Evolutionary conservation across 805 yeast genomes (phyloP).

Genomic region (Scheffersomyces stipitis): DNA sequence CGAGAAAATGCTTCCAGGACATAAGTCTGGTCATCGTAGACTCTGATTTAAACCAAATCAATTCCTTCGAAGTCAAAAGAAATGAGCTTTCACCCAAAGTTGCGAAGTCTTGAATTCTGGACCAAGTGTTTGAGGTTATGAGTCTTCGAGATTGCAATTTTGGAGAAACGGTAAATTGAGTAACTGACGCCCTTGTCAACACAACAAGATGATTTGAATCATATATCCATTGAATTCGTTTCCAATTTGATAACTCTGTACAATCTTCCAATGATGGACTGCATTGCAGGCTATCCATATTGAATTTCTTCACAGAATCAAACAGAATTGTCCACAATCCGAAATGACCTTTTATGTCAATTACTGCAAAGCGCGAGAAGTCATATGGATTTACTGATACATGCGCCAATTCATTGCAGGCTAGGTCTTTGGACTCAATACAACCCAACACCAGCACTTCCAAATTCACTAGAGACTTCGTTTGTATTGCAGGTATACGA

Average conservation of each 20-base stretch:
- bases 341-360: conserved; percentile 58
- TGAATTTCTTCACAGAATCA: background rate
- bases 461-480: conserved; percentile 1
- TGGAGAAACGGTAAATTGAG: conserved; percentile 24
- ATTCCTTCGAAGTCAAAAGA: conserved; percentile 64
- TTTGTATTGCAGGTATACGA: too few relatives aligned
- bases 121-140: conserved; percentile 54
- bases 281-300: background rate
- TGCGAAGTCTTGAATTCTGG: conserved; percentile 47
- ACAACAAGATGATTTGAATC: conserved; percentile 23
- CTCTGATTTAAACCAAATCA: conserved; percentile 50
- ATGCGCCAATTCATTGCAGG: conserved; percentile 44
- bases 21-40: conserved; percentile 46
- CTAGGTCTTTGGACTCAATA: conserved; percentile 19
- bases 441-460: conserved; percentile 13
- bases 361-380: conserved; percentile 33
- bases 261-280: conserved; percentile 34
- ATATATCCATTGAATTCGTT: conserved; percentile 47
- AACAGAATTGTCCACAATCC: conserved; percentile 29
- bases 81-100: conserved; percentile 37
- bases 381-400: conserved; percentile 46
- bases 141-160: conserved; percentile 28
- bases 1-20: conserved; percentile 73
- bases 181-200: conserved; percentile 46
- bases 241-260: conserved; percentile 57